Percentiles rank a stretch among this genome's conserved stretches.
These are phyloP conservation scores for Candida frijolesensis DNA, from an alignment of 1,139 yeast species.

Conservation along the genomic window DNA sequence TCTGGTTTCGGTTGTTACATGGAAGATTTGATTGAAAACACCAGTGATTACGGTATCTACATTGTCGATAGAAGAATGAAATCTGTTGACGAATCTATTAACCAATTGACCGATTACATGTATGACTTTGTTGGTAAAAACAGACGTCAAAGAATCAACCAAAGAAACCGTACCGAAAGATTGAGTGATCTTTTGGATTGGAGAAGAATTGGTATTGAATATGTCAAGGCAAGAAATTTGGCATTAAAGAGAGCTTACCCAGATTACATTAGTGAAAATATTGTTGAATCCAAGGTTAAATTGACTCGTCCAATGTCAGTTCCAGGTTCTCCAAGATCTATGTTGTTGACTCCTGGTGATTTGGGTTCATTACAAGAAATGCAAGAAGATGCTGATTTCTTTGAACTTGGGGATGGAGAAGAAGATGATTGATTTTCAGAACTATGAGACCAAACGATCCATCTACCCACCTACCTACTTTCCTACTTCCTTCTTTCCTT, in stretches of 20 bases:
- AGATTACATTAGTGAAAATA: conserved; percentile 72
- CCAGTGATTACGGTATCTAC: conserved; percentile 94
- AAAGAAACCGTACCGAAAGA: conserved; percentile 95
- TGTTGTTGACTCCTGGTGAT: conserved; percentile 94
- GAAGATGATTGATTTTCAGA: conserved; percentile 25
- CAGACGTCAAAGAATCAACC: conserved; percentile 96
- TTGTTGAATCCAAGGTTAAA: conserved; percentile 63
- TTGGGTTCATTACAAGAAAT: conserved; percentile 90
- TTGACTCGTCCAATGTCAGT: conserved; percentile 91
- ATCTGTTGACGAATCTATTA: conserved; percentile 90
- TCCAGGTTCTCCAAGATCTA: conserved; percentile 85
- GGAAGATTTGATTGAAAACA: conserved; percentile 96
- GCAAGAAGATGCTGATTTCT: conserved; percentile 76
- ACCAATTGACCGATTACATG: conserved; percentile 89
- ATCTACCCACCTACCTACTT: neutral
- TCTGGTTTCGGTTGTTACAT: conserved; percentile 98
- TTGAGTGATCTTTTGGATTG: conserved; percentile 91
- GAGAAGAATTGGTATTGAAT: conserved; percentile 97
- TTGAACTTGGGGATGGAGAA: conserved; percentile 64
- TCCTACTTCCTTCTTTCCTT: neutral
- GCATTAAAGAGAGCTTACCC: conserved; percentile 95
- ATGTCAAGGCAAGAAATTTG: conserved; percentile 90
- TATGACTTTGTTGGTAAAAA: conserved; percentile 85
- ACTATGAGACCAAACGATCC: neutral
- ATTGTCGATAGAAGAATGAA: conserved; percentile 94